Evolutionary conservation across 495 filamentous ascomycete genomes (phyloP).

Genomic region (Tuber melanosporum): DNA sequence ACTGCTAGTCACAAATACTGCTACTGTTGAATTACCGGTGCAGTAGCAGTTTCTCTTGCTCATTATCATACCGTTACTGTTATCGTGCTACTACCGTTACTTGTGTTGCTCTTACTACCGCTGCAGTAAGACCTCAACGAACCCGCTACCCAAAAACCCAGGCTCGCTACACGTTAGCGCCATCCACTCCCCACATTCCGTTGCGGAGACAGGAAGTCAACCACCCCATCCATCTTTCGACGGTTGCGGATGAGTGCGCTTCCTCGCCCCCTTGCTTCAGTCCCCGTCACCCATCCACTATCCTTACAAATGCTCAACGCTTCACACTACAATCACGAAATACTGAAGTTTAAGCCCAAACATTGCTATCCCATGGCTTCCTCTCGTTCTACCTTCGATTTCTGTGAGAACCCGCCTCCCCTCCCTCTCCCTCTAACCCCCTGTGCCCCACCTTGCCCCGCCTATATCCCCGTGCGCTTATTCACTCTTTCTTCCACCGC

Average conservation of each 20-base stretch:
- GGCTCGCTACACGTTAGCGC: conserved; percentile 22
- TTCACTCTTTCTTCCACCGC: not conserved
- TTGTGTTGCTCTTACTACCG: not conserved
- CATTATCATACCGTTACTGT: too few species aligned
- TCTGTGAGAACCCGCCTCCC: conserved; percentile 24
- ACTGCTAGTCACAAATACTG: not conserved
- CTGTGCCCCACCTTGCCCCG: conserved; percentile 1
- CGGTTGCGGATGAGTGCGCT: conserved; percentile 29
- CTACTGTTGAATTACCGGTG: not conserved
- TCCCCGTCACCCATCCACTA: conserved; percentile 16
- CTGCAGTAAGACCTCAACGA: not conserved
- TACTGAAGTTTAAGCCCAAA: conserved; percentile 37
- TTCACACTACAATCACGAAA: conserved; percentile 38
- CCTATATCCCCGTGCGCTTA: not conserved
- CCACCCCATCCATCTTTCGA: conserved; percentile 22
- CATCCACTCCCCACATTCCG: conserved; percentile 37
- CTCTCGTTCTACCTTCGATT: conserved; percentile 28
- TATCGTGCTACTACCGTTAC: not conserved
- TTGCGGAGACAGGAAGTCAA: conserved; percentile 35
- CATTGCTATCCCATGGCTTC: conserved; percentile 35
- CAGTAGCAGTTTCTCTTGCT: not conserved
- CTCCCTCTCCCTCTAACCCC: conserved; percentile 4
- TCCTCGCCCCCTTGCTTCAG: conserved; percentile 33
- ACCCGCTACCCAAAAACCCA: conserved; percentile 25
- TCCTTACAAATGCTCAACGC: conserved; percentile 40